phyloP scores from a whole-genome alignment of 345 rosid species.

The Euphorbia peplus region DNA sequence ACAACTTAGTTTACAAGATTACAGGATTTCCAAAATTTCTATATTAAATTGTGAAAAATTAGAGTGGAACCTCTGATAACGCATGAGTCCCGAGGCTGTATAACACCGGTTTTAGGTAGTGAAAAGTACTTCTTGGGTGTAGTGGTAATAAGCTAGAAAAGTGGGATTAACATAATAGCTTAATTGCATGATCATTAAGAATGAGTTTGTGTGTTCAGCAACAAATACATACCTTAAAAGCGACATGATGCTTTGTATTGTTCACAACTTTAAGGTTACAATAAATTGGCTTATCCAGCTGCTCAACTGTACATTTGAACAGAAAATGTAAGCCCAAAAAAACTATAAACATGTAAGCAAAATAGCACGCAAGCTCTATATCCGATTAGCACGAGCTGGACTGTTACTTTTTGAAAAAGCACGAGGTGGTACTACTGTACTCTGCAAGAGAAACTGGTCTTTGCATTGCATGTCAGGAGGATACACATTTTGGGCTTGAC shows the following conservation, averaged over 20 bases:
- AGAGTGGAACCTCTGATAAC: slow-evolving; percentile 57
- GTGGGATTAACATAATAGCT: not conserved
- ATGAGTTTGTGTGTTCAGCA: not conserved
- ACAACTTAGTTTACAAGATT: slow-evolving; percentile 9
- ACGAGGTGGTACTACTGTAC: slow-evolving; percentile 71
- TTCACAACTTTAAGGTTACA: slow-evolving; percentile 72
- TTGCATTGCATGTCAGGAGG: slow-evolving; percentile 93
- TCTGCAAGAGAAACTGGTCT: slow-evolving; percentile 93
- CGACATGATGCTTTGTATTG: slow-evolving; percentile 73
- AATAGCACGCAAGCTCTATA: not conserved
- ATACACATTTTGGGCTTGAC: slow-evolving; percentile 78
- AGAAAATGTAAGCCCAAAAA: slow-evolving; percentile 20
- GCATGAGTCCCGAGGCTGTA: slow-evolving; percentile 78
- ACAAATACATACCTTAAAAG: slow-evolving; percentile 56
- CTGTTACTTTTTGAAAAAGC: slow-evolving; percentile 12
- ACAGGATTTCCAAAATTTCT: not conserved
- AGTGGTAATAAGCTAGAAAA: slow-evolving; percentile 82
- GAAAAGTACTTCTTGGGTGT: slow-evolving; percentile 96
- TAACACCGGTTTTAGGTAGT: slow-evolving; percentile 81
- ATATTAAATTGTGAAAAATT: slow-evolving; percentile 7
- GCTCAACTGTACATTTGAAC: slow-evolving; percentile 53
- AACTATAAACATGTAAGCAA: not conserved
- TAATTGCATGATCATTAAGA: not conserved
- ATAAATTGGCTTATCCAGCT: slow-evolving; percentile 57
- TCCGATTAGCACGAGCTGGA: not conserved